These are phyloP conservation scores for Colletotrichum agaves DNA, from an alignment of 2,329 filamentous ascomycete species.

Conservation along the genomic window DNA sequence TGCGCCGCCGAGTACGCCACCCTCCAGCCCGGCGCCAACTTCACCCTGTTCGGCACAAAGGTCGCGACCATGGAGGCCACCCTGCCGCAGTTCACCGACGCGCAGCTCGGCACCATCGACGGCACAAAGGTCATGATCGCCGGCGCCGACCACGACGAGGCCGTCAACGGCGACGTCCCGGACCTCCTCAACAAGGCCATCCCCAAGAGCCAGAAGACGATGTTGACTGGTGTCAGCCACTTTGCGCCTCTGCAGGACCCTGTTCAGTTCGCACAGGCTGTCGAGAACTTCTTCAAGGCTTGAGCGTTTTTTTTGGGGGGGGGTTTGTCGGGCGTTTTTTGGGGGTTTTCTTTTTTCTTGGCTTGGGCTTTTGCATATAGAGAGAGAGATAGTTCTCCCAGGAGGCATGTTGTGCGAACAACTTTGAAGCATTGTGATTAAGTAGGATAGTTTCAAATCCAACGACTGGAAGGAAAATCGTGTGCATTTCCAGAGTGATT, in stretches of 20 bases:
- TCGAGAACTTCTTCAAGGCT: slow-evolving; percentile 44
- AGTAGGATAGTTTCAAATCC: slow-evolving; percentile 4
- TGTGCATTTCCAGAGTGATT: no score
- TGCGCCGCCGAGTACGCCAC: slow-evolving; percentile 49
- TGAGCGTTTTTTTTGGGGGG: not conserved
- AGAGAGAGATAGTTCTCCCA: not conserved
- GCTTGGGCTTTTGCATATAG: not conserved
- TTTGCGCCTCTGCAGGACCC: slow-evolving; percentile 56
- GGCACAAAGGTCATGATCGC: slow-evolving; percentile 46
- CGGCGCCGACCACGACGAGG: slow-evolving; percentile 50
- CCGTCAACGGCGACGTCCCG: slow-evolving; percentile 51
- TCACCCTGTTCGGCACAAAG: slow-evolving; percentile 50
- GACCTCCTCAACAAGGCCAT: slow-evolving; percentile 49
- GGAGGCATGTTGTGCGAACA: not conserved
- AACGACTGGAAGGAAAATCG: not conserved
- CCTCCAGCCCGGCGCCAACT: slow-evolving; percentile 50
- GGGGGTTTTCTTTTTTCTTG: not conserved
- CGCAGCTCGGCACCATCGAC: slow-evolving; percentile 44
- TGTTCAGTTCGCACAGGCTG: slow-evolving; percentile 46
- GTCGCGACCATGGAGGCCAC: slow-evolving; percentile 50
- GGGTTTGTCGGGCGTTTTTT: not conserved
- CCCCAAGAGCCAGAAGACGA: slow-evolving; percentile 49
- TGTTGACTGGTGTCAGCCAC: slow-evolving; percentile 52
- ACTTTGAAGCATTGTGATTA: not conserved
- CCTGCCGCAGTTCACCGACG: slow-evolving; percentile 47